phyloP scores from a whole-genome alignment of 2,329 filamentous ascomycete genomes.

The Ascochyta pisi region DNA sequence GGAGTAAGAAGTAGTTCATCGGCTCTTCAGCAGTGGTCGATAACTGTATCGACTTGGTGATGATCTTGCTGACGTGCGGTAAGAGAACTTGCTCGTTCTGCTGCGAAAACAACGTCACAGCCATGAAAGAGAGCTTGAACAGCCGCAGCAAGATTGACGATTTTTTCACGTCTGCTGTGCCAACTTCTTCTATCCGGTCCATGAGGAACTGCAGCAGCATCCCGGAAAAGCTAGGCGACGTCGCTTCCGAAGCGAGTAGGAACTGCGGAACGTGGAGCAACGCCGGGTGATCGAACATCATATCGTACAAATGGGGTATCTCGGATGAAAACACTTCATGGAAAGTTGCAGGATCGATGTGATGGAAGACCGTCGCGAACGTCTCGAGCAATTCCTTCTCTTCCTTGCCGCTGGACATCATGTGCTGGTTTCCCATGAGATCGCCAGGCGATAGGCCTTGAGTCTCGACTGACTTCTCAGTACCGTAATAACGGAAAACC shows the following conservation, averaged over 20 bases:
- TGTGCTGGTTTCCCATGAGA: slow-evolving; percentile 92
- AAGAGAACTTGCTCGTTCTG: slow-evolving; percentile 96
- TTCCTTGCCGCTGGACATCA: slow-evolving; percentile 91
- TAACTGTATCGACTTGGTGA: slow-evolving; percentile 95
- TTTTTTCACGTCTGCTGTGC: slow-evolving; percentile 88
- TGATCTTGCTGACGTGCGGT: slow-evolving; percentile 95
- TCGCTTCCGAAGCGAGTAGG: slow-evolving; percentile 97
- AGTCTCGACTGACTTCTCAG: slow-evolving; percentile 79
- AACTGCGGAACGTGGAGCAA: slow-evolving; percentile 96
- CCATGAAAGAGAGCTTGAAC: slow-evolving; percentile 99
- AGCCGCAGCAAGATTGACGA: slow-evolving; percentile 90
- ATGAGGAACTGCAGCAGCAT: slow-evolving; percentile 98
- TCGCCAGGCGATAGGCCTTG: slow-evolving; percentile 84
- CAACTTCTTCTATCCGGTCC: slow-evolving; percentile 94
- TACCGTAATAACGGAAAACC: slow-evolving; percentile 96
- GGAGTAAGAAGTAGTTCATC: slow-evolving; percentile 96
- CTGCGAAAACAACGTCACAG: slow-evolving; percentile 90
- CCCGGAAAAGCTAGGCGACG: slow-evolving; percentile 94
- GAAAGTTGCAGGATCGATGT: slow-evolving; percentile 97
- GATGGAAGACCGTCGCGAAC: slow-evolving; percentile 98
- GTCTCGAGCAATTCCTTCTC: slow-evolving; percentile 97
- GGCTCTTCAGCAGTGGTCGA: slow-evolving; percentile 96
- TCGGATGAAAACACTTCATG: slow-evolving; percentile 98
- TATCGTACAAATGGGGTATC: slow-evolving; percentile 94
- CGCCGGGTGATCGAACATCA: slow-evolving; percentile 96